Base-by-base conservation (phyloP, 495 filamentous ascomycete genomes). In the Aspergillus cavernicola region DNA sequence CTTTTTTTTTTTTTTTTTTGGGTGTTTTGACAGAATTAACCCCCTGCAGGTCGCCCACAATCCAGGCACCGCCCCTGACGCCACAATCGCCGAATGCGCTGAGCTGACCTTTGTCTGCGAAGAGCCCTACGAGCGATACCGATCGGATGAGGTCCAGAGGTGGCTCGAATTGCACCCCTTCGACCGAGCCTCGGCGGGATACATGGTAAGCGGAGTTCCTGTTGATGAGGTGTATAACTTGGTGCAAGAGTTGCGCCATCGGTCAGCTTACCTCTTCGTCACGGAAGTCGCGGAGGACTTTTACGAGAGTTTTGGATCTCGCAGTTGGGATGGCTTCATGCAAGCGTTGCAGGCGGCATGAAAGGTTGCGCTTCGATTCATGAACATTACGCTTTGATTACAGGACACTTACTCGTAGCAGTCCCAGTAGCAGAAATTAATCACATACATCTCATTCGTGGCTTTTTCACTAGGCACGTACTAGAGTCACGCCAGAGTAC, bases 61-160 rank as follows among this genome's bases (percentile, higher is more conserved):
- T 18, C 57, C 57, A 31, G 57, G 57, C 36, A 60, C 57, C 13
- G 48, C 57, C 8, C 52, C 57, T 10, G 42, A 53, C 20, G 22
- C 43, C 24, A 24, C 29, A 2, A 10, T 60, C 31, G 37, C 48
- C 19, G 36, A 33, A 10, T 7, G 38, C 13, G 32, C 53, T 20
- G 57, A 60, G 9, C 20, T 60, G 37, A 50, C 52, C 49, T 32
- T 60, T 9, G 38, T 55, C 15, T 55, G 57, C 33, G 57, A 60
- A 22, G 57, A 60, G 39, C 37, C 57, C 1, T 56, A 56, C 41
- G 7, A 36, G 5, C 57, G 57, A 8, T 60, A 45, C 32, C 37
- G 43, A 19, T 45, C 48, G n/a, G 12, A 23, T 12, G 57, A 60
- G 38, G 57, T 60, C 13, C 57, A 60, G 49, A 33, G 31, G 11